Evolutionary conservation across 352 stramenopile genomes (phyloP), one percentile per base, ranked within the genome.

Genomic region (Pythium plurisporium): DNA sequence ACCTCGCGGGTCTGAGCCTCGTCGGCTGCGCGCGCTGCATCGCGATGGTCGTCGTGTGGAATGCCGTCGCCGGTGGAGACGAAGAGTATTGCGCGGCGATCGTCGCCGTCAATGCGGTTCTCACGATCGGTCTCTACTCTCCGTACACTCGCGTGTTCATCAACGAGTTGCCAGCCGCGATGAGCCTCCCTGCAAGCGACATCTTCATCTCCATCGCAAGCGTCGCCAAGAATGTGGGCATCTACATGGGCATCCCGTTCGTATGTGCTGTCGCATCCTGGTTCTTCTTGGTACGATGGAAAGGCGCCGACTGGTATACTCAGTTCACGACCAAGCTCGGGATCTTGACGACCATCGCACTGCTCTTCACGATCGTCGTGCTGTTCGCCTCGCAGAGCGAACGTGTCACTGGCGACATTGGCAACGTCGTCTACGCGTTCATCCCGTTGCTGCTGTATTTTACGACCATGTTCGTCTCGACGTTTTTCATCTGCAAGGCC

Each of bases 221-320:
- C 41, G 70, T 87, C 41, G 74, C 74, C 3, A 57, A 48, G 27
- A 87, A 84, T 36, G 76, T 92, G 0, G 76, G 64, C 11, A 73
- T 91, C 22, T 90, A 87, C 64, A 85, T 89, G 70, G 78, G 72
- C 22, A 73, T 87, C 11, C 74, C 80, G n/a, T 86, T 89, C 22
- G 60, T 74, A 5, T 50, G 82, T 3, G 77, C 54, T 4, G 68
- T 87, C 11, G 31, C 50, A 1, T 56, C 64, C 11, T 87, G 70
- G 72, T 49, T 67, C 23, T 42, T 73, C 0, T 50, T 84, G 17
- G 53, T n/a, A n/a, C n/a, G n/a, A n/a, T n/a, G n/a, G n/a, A n/a
- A 80, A 20, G 70, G 69, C 10, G 54, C 55, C 38, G 49, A 37
- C 6, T 87, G 79, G 79, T 85, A 87, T 60, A 74, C 79, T 79